Base-by-base conservation (phyloP, 306 rosid genomes). In the Cicer cuneatum region DNA sequence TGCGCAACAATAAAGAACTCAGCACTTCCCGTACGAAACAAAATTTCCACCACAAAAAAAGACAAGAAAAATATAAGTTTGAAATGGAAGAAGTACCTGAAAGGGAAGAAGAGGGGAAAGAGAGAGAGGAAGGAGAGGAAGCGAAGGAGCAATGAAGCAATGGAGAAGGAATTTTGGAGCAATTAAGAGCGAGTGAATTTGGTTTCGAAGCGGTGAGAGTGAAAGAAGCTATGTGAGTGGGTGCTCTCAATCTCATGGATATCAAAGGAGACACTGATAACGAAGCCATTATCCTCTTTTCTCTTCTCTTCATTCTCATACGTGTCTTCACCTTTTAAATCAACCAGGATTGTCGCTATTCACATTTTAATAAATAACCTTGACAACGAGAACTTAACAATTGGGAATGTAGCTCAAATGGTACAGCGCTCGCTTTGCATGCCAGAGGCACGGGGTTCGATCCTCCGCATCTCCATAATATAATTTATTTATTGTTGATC, bases 351-450 rank as follows among this genome's bases (percentile, higher is more conserved):
- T 42, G 6, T 24, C 11, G 11, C 5, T 5, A 7, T 6, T 1
- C 0, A 0, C 0, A 0, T 0, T 2, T 0, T 1, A 7, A 13
- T 61, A 7, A 3, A 0, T n/a, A 37, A 0, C 0, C 0, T 8
- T n/a, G 0, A 4, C 5, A 37, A 61, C 3, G 2, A 0, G 0
- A 0, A 0, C 0, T 1, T 1, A 0, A 2, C 10, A 38, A 0
- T 0, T 0, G 88, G 88, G 90, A 85, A 84, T 86, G 87, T 85
- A 85, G 91, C 91, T 83, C 86, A 88, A 85, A 81, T 87, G 91
- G 91, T 85, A 83, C 86, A 85, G 91, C 87, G 91, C 91, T 79
- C 85, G 85, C 87, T 87, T 82, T 87, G 88, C 87, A 84, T 82
- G 88, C 88, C 85, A 79, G 87, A 82, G 85, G 83, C 67, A 85